Evolutionary conservation across 2,329 filamentous ascomycete genomes (phyloP), one percentile per base, ranked within the genome.

Genomic region (Cladorrhinum sp.): DNA sequence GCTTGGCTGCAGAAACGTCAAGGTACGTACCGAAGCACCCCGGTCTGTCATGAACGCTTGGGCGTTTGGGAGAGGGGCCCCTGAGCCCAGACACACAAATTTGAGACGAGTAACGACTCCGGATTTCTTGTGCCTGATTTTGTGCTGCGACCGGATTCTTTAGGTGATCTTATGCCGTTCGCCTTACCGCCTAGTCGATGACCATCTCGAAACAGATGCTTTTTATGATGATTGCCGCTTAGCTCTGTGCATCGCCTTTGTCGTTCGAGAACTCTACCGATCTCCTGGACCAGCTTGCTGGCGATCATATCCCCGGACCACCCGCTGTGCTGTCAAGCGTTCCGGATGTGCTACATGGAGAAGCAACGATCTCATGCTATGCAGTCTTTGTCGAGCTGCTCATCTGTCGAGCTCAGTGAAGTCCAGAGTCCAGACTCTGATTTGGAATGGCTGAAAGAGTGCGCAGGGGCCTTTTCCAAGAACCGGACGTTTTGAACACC

Each of bases 121-220:
- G 71, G 67, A 64, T 65, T 69, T 60, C 67, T 46, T 67, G 66
- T 70, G 68, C 71, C 69, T 71, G 70, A 70, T 69, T 67, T 71
- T 69, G 69, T 74, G 74, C 76, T 78, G 76, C 74, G 76, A 79
- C 77, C 77, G 77, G 77, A 77, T 75, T 74, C 73, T 72, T 73
- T 68, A 76, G 74, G 68, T 76, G 73, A 75, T 78, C 73, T 79
- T 77, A 78, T 78, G 77, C 77, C 77, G 76, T 74, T 69, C 72
- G 66, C 70, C 68, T 61, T 64, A 53, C 64, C 68, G 67, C 68
- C 61, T 30, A 63, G 65, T 62, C 64, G 66, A 52, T 66, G 66
- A 64, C 61, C 66, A 68, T 69, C 67, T 66, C 68, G 68, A 69
- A 69, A 68, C 66, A 65, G 58, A 46, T 60, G 26, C 50, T 56